Evolutionary conservation across 2,329 filamentous ascomycete species (phyloP).

Genomic region (Arthrinium phaeospermum): DNA sequence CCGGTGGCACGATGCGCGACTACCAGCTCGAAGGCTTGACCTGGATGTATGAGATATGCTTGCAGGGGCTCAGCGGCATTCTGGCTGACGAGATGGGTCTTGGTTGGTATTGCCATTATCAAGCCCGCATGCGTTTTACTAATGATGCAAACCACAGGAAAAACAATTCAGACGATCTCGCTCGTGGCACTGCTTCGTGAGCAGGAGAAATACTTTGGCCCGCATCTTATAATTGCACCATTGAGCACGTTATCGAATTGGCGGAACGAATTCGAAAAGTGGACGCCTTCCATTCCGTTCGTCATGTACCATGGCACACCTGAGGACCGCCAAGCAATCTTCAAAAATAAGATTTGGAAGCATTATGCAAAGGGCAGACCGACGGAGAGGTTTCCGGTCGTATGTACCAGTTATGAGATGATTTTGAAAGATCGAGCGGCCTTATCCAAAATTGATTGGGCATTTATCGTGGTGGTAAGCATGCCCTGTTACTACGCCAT

Average conservation of each 20-base stretch:
- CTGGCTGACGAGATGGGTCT: conserved; percentile 99
- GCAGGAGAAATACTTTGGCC: conserved; percentile 81
- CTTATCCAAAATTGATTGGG: conserved; percentile 86
- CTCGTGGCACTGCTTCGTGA: conserved; percentile 97
- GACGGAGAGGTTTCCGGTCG: conserved; percentile 95
- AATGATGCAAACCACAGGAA: conserved; percentile 64
- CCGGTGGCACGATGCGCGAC: conserved; percentile 92
- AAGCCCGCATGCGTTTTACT: not conserved
- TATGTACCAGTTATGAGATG: conserved; percentile 96
- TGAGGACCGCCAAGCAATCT: conserved; percentile 76
- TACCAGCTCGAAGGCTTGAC: conserved; percentile 98
- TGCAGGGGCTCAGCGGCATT: conserved; percentile 99
- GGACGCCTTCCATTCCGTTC: conserved; percentile 85
- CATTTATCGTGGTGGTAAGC: conserved; percentile 90
- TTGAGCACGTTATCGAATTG: conserved; percentile 97
- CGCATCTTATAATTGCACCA: conserved; percentile 95
- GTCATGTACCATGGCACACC: conserved; percentile 98
- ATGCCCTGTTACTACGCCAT: conserved; percentile 21
- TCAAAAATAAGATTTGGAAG: conserved; percentile 72
- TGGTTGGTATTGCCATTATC: conserved; percentile 43
- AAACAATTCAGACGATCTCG: conserved; percentile 99
- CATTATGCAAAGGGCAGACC: conserved; percentile 71
- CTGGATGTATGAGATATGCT: conserved; percentile 99
- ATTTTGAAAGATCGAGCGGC: conserved; percentile 87
- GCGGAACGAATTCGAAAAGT: conserved; percentile 98